Percentiles rank a stretch among this genome's conserved stretches.
These are phyloP conservation scores for Diaporthe velutina DNA, from an alignment of 2,329 filamentous ascomycete species.

Conservation along the genomic window DNA sequence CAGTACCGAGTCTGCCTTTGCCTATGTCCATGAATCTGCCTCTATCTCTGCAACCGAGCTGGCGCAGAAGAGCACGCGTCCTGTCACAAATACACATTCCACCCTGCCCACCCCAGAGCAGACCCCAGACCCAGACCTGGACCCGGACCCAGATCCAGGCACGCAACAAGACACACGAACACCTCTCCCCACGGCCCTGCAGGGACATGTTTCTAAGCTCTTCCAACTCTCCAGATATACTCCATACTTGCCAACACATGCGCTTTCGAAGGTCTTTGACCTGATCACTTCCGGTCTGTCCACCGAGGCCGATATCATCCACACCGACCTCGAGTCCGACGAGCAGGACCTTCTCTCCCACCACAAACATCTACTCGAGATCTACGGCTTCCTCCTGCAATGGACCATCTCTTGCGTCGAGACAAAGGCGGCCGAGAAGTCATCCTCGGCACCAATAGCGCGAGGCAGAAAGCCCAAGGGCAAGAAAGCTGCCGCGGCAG, in stretches of 20 bases:
- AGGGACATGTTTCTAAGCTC: conserved; percentile 71
- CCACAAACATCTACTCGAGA: conserved; percentile 92
- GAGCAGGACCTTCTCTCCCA: conserved; percentile 89
- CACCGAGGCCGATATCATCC: conserved; percentile 85
- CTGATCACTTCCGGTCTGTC: conserved; percentile 88
- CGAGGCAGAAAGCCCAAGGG: conserved; percentile 81
- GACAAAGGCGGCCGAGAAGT: conserved; percentile 91
- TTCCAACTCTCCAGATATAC: conserved; percentile 81
- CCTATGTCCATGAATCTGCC: neutral
- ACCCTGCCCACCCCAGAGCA: conserved; percentile 37
- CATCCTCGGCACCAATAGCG: conserved; percentile 76
- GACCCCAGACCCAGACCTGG: conserved; percentile 40
- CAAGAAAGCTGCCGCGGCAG: conserved; percentile 72
- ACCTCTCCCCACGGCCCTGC: conserved; percentile 43
- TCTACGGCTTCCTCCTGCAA: conserved; percentile 93
- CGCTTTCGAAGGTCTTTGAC: conserved; percentile 93
- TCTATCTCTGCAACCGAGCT: neutral
- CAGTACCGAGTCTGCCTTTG: neutral
- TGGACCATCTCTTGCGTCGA: conserved; percentile 97
- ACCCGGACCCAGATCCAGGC: conserved; percentile 38
- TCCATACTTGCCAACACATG: conserved; percentile 81
- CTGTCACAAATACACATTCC: conserved; percentile 13
- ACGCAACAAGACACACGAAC: neutral
- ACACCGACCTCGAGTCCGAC: conserved; percentile 90
- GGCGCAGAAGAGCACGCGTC: neutral